Conservation (phyloP, 2,329 filamentous ascomycete genomes). For the Colletotrichum endophyticum region DNA sequence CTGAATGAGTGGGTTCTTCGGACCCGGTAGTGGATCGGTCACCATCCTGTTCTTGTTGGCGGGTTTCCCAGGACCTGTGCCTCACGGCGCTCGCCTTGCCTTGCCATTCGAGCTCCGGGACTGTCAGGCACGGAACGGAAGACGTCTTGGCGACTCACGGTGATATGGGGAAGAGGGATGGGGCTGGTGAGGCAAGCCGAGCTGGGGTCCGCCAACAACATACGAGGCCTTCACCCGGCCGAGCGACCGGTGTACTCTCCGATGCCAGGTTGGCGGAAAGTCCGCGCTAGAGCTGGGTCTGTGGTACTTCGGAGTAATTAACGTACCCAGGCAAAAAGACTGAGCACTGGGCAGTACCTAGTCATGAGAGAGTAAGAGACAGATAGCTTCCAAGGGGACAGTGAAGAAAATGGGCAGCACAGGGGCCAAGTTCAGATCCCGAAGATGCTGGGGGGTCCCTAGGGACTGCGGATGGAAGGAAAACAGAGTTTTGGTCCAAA, state of each 20-base stretch:
- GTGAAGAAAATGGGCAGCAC: background rate
- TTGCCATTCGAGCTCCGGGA: background rate
- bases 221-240: background rate
- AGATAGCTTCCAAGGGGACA: background rate
- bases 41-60: background rate
- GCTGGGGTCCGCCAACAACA: background rate
- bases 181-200: background rate
- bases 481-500: slow-evolving; percentile 21
- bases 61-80: background rate
- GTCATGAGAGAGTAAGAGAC: background rate
- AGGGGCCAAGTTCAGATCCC: slow-evolving; percentile 17
- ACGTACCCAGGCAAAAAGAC: background rate
- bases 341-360: background rate
- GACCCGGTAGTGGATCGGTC: background rate
- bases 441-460: background rate
- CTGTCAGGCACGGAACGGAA: background rate
- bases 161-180: background rate
- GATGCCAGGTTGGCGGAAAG: background rate
- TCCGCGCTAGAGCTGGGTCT: background rate
- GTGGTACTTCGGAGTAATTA: background rate
- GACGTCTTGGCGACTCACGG: background rate
- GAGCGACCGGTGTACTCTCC: slow-evolving; percentile 1
- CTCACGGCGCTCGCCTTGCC: background rate
- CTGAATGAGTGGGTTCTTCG: slow-evolving; percentile 15
- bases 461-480: background rate